These are phyloP conservation scores for Candida broadrunensis DNA, from an alignment of 805 yeast genomes.

Conservation along the genomic window DNA sequence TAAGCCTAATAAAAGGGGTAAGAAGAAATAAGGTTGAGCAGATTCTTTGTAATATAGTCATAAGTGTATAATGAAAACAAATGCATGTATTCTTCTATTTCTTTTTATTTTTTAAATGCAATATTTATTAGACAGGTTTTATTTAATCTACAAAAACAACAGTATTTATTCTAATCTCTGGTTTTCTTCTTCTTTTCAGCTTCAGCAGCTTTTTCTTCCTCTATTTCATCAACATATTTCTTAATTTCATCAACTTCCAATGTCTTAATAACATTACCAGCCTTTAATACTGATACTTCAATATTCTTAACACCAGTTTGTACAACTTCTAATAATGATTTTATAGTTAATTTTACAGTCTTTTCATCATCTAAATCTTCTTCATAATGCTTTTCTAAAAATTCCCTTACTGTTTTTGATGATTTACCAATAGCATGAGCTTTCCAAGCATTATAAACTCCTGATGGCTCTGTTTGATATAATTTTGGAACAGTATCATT, in stretches of 20 bases:
- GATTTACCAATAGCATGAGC: constrained; percentile 97
- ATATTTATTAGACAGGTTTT: too few relatives aligned
- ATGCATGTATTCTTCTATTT: not conserved
- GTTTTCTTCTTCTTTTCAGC: constrained; percentile 64
- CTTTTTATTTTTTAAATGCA: not conserved
- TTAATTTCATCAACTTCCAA: constrained; percentile 72
- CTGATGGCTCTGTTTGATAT: constrained; percentile 96
- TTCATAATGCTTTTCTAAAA: constrained; percentile 82
- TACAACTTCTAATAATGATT: constrained; percentile 89
- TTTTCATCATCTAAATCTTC: constrained; percentile 63
- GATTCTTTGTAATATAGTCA: not conserved
- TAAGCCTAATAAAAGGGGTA: constrained; percentile 24
- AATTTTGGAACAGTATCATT: constrained; percentile 77
- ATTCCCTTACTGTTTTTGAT: constrained; percentile 91
- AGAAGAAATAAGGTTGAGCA: constrained; percentile 16
- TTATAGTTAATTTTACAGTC: constrained; percentile 77
- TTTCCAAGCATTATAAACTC: constrained; percentile 96
- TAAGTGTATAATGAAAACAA: not conserved
- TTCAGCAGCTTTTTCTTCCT: constrained; percentile 82
- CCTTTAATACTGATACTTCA: constrained; percentile 83
- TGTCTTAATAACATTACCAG: constrained; percentile 56
- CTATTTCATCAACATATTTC: constrained; percentile 74
- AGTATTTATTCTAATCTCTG: constrained; percentile 17
- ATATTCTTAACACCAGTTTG: constrained; percentile 97
- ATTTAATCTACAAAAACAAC: too few relatives aligned